Evolutionary conservation across 306 rosid species (phyloP).

Genomic region (Vigna radiata): DNA sequence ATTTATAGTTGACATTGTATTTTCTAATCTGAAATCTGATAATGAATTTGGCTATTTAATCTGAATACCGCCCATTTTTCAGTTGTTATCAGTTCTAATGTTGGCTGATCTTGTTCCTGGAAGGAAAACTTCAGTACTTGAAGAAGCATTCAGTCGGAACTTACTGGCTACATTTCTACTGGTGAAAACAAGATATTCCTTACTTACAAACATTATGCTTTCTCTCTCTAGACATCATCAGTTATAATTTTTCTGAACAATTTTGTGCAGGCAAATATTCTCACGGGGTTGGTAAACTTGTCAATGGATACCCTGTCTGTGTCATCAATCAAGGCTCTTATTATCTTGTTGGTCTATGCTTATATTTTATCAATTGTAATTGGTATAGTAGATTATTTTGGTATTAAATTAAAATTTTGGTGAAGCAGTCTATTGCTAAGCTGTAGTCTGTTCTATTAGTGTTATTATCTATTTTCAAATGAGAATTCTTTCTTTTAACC

Average conservation of each 20-base stretch:
- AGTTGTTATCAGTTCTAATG: conserved; percentile 67
- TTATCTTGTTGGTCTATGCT: conserved; percentile 60
- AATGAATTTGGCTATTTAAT: conserved; percentile 34
- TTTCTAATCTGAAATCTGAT: conserved; percentile 34
- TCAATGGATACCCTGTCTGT: conserved; percentile 67
- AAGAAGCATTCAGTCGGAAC: conserved; percentile 71
- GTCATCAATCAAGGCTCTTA: conserved; percentile 55
- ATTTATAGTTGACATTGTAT: conserved; percentile 2
- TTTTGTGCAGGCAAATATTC: conserved; percentile 73
- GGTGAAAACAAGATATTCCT: conserved; percentile 52
- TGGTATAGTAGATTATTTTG: conserved; percentile 63
- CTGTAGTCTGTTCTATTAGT: conserved; percentile 1
- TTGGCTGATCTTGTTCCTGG: conserved; percentile 66
- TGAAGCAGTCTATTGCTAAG: conserved; percentile 40
- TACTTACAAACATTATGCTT: neutral
- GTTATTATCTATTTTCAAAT: neutral
- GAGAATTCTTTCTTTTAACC: neutral
- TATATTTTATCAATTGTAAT: conserved; percentile 52
- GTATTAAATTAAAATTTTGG: conserved; percentile 72
- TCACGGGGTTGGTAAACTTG: conserved; percentile 80
- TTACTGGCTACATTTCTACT: conserved; percentile 78
- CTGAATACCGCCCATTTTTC: conserved; percentile 44
- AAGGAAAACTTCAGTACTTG: conserved; percentile 65
- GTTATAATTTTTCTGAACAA: conserved; percentile 3
- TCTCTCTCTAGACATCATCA: conserved; percentile 31